Base-by-base conservation (phyloP, 2,329 filamentous ascomycete species). In the Tothia fuscella region DNA sequence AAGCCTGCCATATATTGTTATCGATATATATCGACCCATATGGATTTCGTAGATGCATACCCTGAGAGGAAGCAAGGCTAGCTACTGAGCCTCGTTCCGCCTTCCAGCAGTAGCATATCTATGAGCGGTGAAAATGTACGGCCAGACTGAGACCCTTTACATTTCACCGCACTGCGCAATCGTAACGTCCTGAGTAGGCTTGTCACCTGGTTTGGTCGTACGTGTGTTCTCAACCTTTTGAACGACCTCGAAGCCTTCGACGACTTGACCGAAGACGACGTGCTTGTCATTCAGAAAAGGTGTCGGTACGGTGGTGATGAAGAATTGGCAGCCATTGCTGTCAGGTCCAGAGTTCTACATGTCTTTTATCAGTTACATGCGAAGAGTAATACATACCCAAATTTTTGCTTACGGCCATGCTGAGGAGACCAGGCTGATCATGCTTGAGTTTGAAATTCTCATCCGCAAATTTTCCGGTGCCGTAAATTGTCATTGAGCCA, bases 261-360 rank as follows among this genome's bases (percentile, higher is more conserved):
- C 70, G 2, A 96, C 89, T 58, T 83, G 80, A 38, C 91, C 91
- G 53, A 96, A 96, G 14, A 96, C 88, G 43, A 94, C 87, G 60
- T 98, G 91, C 65, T 96, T 96, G 56, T 74, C 76, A 62, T 96
- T 82, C 20, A 98, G 67, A 57, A 93, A 93, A 2, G 86, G 85
- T 0, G 89, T 91, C 4, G 82, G 71, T 2, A 82, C 82, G 0
- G 84, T 91, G 2, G 88, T 95, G 66, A 96, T 89, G 71, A 98
- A 98, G 70, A 98, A 98, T 57, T 96, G 91, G 46, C 78, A 87
- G 28, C 91, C 91, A 61, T 96, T 96, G 50, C 84, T 89, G 63
- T 95, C 82, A 41, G 84, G 82, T 1, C 89, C 89, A 21, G 83
- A 82, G 59, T 95, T 95, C 81, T 91, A 47, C 24, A 25, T 34